Evolutionary conservation across 768 basidiomycete genomes (phyloP), one percentile per base, ranked within the genome.

Genomic region (Mycena pura): DNA sequence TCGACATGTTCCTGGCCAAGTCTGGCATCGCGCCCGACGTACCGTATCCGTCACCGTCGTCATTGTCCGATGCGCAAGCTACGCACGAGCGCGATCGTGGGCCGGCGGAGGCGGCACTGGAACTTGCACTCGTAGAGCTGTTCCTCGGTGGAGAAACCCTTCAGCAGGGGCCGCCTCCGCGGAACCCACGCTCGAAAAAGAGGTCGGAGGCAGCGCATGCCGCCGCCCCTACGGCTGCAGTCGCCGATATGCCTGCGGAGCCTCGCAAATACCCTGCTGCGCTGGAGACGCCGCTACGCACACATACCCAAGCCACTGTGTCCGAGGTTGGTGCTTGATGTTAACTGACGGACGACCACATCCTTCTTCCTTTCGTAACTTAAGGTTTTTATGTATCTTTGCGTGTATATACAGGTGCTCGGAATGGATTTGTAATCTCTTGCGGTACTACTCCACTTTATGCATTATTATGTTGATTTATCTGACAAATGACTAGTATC

Each of bases 1-100:
- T 94, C 27, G 89, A 93, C 63, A 91, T 93, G 80, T 90, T 92
- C 76, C 78, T 96, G 58, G 81, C 86, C 13, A 86, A 86, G 64
- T 81, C 82, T 51, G 86, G 85, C 17, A 80, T 81, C 41, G 52
- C 74, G 11, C 21, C 71, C 21, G 69, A 71, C 11, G 71, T 72
- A 43, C 66, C 77, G 13, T 70, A 73, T 50, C 72, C 77, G 22
- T 71, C 78, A 1, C 76, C 77, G 21, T 71, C 78, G 24, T 70
- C 77, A 8, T 73, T 77, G 34, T 78, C 73, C 43, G 74, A 80
- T 54, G 41, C 69, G 38, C 55, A 60, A 47, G 22, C 60, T 48
- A 27, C 54, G 57, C 15, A 32, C 57, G 46, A 32, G 24, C 63
- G 50, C 58, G 63, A 48, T n/a, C n/a, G n/a, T n/a, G n/a, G n/a